Base-by-base conservation (phyloP, 768 basidiomycete species). In the Tulasnella sp. region DNA sequence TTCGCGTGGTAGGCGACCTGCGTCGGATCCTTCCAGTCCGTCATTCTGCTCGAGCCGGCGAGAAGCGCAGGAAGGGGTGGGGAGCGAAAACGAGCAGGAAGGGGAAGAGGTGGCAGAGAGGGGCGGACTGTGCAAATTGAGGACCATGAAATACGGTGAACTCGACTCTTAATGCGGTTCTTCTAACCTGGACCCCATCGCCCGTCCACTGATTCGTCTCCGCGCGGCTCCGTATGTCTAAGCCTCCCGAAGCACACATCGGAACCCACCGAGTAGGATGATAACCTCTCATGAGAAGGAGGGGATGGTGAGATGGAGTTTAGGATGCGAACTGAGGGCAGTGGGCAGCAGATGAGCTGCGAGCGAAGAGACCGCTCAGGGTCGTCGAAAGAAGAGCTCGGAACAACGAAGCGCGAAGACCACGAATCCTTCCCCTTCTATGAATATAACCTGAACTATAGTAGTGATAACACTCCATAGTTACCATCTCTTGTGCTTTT, bases 371-470 rank as follows among this genome's bases (percentile, higher is more conserved):
- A 52, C 80, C 81, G n/a, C 73, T 81, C 76, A 78, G 79, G 76
- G 82, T 81, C 46, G 79, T n/a, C 40, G n/a, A n/a, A n/a, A n/a
- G 39, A 34, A 36, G 62, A 82, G 75, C 42, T 71, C 31, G 75
- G 19, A 80, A 76, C 83, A 74, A 81, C 74, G 71, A 86, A 88
- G 83, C 86, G 86, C 82, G 79, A 76, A 24, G 83, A 58, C 48
- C 77, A 74, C 76, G 72, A 82, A 82, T 79, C 62, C 80, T 24
- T 52, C 12, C 52, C n/a, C n/a, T n/a, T n/a, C 52, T 44, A 18
- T 44, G 44, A 44, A 44, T 44, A 44, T 44, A 44, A n/a, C 44
- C 4, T 44, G 44, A 16, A 44, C 19, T 44, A 44, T 14, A 12
- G n/a, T n/a, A n/a, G 44, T 44, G 14, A 44, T 44, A 44, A 4